Base-by-base conservation (phyloP, 345 rosid genomes). In the Sisymbrium altissimum region DNA sequence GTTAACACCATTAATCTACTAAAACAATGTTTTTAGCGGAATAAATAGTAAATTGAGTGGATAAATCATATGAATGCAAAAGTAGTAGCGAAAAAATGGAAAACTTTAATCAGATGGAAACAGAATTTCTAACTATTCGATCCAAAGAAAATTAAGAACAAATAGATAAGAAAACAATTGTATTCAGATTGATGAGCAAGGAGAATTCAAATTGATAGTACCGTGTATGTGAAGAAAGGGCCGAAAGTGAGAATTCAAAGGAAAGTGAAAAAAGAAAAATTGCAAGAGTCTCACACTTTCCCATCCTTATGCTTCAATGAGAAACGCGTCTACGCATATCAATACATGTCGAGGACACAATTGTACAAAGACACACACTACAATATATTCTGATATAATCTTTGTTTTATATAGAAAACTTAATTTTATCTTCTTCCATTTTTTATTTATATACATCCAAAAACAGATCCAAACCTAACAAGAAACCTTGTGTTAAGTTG, bases 301-400 rank as follows among this genome's bases (percentile, higher is more conserved):
- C 44, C 29, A 23, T 43, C 56, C 14, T 66, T 11, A 66, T 48
- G 54, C 7, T 27, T 35, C 6, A 15, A 23, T 32, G 15, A 57
- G 18, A 41, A 14, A 27, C n/a, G 39, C 73, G 68, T 68, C 45
- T 32, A 75, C 74, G 69, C 74, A 68, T 74, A 12, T 15, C 50
- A 57, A 46, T 14, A 66, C 78, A 74, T 66, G 78, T 46, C 9
- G 33, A 57, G 14, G 73, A 66, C 53, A 48, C 78, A 29, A 48
- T 27, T 10, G 7, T 74, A 58, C 36, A 66, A 3, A 74, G 10
- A 48, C 68, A 67, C 68, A 67, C 78, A 66, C 72, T 18, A 74
- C 23, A 19, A 19, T 15, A 14, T 1, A 17, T 29, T 12, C 14
- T 6, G 4, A 54, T 64, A 21, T 13, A 23, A 73, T 55, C 38